A percentile compares a stretch with the other conserved stretches of the same genome.
phyloP scores from a whole-genome alignment of 495 filamentous ascomycete genomes.

The Letharia lupina region DNA sequence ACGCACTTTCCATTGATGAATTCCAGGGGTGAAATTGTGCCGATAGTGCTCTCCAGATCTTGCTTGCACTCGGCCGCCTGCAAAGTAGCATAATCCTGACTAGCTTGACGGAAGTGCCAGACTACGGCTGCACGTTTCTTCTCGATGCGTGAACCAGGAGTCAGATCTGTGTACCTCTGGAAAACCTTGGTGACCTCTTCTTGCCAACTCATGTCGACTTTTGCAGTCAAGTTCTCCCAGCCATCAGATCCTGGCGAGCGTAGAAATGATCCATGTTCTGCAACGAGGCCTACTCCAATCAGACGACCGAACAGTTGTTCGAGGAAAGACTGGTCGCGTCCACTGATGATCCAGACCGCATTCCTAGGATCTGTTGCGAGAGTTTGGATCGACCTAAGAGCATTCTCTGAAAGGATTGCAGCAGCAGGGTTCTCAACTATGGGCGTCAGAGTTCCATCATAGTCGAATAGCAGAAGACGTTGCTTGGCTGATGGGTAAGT shows the following conservation, averaged over 20 bases:
- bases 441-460: conserved; percentile 94
- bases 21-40: conserved; percentile 73
- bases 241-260: conserved; percentile 58
- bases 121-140: conserved; percentile 85
- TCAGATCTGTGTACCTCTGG: conserved; percentile 73
- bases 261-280: conserved; percentile 94
- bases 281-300: conserved; percentile 72
- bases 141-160: conserved; percentile 86
- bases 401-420: conserved; percentile 75
- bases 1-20: conserved; percentile 96
- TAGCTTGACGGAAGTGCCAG: conserved; percentile 92
- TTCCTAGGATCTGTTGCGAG: conserved; percentile 75
- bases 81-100: conserved; percentile 69
- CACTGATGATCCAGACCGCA: conserved; percentile 95
- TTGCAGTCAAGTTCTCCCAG: conserved; percentile 83
- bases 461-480: conserved; percentile 95
- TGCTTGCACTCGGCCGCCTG: conserved; percentile 69
- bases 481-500: conserved; percentile 22
- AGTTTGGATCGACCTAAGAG: conserved; percentile 66
- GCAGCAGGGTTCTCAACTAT: conserved; percentile 84
- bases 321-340: conserved; percentile 82
- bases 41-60: conserved; percentile 49
- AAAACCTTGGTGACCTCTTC: conserved; percentile 70
- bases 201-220: conserved; percentile 83
- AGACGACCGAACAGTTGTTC: conserved; percentile 83